Base-by-base conservation (phyloP, 2,329 filamentous ascomycete species). In the Blastomyces gilchristii region DNA sequence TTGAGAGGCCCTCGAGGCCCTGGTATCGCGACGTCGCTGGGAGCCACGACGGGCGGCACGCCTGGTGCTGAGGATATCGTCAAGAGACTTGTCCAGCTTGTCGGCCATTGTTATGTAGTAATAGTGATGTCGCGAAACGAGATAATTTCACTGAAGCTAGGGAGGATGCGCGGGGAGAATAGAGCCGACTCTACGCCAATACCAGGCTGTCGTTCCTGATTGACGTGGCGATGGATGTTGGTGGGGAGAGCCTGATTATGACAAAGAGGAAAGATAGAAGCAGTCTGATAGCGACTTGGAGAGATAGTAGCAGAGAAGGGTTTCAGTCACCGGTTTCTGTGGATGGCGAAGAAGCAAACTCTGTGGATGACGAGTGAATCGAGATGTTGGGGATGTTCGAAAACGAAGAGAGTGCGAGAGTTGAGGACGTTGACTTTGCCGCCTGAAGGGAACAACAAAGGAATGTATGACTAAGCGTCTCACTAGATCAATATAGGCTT, bases 11-110 rank as follows among this genome's bases (percentile, higher is more conserved):
- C 73, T 72, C n/a, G 68, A 66, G 37, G 65, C 60, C 52, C 62
- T 61, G 1, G 64, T 31, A 60, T 62, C 65, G 62, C 78, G 77
- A 69, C 81, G 80, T 63, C 77, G 77, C 65, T 77, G 76, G 65
- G 75, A 75, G 68, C 77, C 76, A 66, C 79, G 77, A 68, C 79
- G 76, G 22, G 39, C 78, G 81, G 75, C 74, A 78, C 84, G 79
- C 77, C 83, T 86, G 74, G 86, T 89, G 76, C 88, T 90, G 82
- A 96, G 87, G 79, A 99, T 97, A 80, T 97, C 91, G 77, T 97
- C 94, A 70, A 99, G 90, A 81, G 91, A 92, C 82, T 95, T 88
- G 78, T 97, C 91, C 74, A 99, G 89, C 82, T 97, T 97, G 81
- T 86, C 88, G 82, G 91, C 90, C 91, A 96, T 96, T 69, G 71